These are phyloP conservation scores for Citrus reticulata DNA, from an alignment of 345 rosid species.

Conservation along the genomic window DNA sequence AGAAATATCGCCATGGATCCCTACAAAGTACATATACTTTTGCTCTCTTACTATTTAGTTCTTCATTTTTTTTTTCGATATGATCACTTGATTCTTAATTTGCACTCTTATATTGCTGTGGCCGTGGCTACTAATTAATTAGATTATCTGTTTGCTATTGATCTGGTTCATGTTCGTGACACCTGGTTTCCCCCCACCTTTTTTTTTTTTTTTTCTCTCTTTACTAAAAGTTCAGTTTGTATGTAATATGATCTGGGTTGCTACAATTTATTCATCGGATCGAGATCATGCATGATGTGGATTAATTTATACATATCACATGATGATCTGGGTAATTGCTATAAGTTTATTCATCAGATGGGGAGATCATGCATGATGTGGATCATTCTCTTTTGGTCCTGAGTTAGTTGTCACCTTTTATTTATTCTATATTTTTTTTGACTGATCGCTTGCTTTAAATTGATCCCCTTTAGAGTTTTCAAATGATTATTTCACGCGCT, in stretches of 20 bases:
- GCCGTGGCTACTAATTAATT: too few species aligned
- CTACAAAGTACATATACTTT: slow-evolving; percentile 14
- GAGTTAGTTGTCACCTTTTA: not conserved
- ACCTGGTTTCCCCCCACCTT: not conserved
- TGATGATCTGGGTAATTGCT: not conserved
- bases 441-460: too few species aligned
- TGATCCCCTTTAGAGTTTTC: too few species aligned
- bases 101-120: too few species aligned
- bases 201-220: too few species aligned
- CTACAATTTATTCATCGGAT: not conserved
- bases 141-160: too few species aligned
- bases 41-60: not conserved
- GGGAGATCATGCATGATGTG: not conserved
- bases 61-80: too few species aligned
- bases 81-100: not conserved
- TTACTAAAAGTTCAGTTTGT: too few species aligned
- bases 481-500: too few species aligned
- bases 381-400: not conserved
- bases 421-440: too few species aligned
- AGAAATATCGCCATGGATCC: slow-evolving; percentile 37
- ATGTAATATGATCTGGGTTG: not conserved
- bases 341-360: too few species aligned
- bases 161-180: not conserved
- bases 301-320: too few species aligned
- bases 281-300: not conserved